Evolutionary conservation across 2,329 filamentous ascomycete genomes (phyloP), one percentile per base, ranked within the genome.

Genomic region (Ophiocordyceps camponoti-leonardi): DNA sequence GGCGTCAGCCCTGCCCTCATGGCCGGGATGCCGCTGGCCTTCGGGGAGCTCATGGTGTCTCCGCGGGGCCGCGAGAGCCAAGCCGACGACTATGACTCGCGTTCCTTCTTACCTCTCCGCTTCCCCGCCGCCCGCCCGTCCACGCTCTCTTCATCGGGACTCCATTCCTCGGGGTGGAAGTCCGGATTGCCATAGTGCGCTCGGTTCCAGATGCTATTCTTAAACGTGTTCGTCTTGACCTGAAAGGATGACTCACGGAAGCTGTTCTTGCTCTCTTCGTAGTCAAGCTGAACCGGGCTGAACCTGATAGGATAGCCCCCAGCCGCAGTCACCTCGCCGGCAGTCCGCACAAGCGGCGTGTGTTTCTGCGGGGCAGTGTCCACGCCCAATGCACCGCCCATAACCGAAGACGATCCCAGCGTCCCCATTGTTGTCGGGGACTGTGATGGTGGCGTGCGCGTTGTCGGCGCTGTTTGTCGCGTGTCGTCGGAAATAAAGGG

Each of bases 181-280:
- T 68, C 67, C 2, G 75, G 74, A 50, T 82, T 83, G 48, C 77
- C 76, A 52, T 76, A 82, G 55, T 83, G 79, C 1, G 78, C 77
- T 42, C 71, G 71, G 53, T 81, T 82, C 61, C 75, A 80, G 46
- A 81, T 74, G 45, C 72, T 78, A 51, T 81, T 80, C 54, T 77
- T 78, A 54, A 82, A 82, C 1, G 73, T 75, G 44, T 65, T 71
- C 2, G 74, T 80, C 45, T 67, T 67, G 3, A 64, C 59, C 14
- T 64, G 59, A 44, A 71, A 69, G 4, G 65, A 60, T n/a, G 69
- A 67, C 47, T 73, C 71, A 1, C 56, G 54, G n/a, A 61, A 60
- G 41, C 56, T 58, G 47, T 58, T 64, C 45, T 67, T 69, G 20
- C 62, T 60, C 47, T 70, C 72, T 47, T 71, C 71, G 55, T 71